These are phyloP conservation scores for Sarocladium kiliense DNA, from an alignment of 2,329 filamentous ascomycete genomes.

Conservation along the genomic window DNA sequence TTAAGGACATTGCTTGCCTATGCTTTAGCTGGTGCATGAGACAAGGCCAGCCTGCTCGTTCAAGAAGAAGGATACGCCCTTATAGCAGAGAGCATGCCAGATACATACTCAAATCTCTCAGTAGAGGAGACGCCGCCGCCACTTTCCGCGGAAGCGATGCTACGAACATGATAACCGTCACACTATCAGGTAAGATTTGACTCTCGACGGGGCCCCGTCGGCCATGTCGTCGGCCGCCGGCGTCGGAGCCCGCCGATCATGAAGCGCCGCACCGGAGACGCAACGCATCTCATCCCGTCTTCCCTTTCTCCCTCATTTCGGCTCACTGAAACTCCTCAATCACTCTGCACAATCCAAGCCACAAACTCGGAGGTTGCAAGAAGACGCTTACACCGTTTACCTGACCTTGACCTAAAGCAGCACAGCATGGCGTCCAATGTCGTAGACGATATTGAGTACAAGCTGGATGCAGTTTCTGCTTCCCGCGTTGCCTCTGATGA, in stretches of 20 bases:
- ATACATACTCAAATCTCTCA: too few relatives aligned
- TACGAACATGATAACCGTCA: too few relatives aligned
- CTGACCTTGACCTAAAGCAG: too few relatives aligned
- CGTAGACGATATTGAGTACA: constrained; percentile 46
- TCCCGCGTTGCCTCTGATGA: constrained; percentile 44
- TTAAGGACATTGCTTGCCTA: too few relatives aligned
- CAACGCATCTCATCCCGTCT: not conserved
- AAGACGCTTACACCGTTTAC: too few relatives aligned
- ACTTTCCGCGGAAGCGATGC: too few relatives aligned
- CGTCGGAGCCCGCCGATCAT: constrained; percentile 2
- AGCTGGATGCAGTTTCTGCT: constrained; percentile 48
- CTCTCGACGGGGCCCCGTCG: not conserved
- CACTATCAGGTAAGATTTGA: not conserved
- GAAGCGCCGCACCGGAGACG: not conserved
- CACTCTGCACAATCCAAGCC: not conserved
- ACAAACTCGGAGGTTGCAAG: not conserved
- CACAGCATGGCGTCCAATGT: constrained; percentile 28
- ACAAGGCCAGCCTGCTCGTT: too few relatives aligned
- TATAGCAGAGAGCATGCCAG: too few relatives aligned
- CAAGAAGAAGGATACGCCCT: too few relatives aligned
- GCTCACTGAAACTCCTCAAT: not conserved
- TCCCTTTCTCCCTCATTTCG: not conserved
- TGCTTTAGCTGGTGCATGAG: too few relatives aligned
- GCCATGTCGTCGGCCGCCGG: not conserved
- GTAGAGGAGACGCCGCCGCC: too few relatives aligned